Evolutionary conservation across 176 grass and related monocot genomes (phyloP), one percentile per base, ranked within the genome.

Genomic region (Calamus simplicifolius): DNA sequence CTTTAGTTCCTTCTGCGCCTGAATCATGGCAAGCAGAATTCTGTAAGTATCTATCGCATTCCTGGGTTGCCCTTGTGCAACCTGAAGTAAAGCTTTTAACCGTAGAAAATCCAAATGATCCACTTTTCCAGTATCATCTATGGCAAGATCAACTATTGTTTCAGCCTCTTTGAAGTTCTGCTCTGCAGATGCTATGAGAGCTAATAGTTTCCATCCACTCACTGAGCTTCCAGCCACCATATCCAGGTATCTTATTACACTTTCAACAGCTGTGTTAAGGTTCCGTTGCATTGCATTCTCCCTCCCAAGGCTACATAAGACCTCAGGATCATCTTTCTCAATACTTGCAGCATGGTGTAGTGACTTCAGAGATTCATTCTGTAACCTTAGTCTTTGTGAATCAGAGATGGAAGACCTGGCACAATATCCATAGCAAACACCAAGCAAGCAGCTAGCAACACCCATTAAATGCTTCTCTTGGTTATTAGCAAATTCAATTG

Each of bases 241-340:
- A 52, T 88, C 79, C 54, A 98, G 79, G 72, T 86, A 98, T 48
- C 69, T 84, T 23, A 67, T 76, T 57, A 73, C 79, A 83, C 78
- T 78, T 71, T 98, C 81, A 73, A 83, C 68, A 55, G 93, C 88
- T 54, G 79, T 66, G 65, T 83, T 88, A 76, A 87, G 88, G 67
- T 92, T 98, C 27, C 79, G 71, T 68, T 98, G 88, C 81, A 92
- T 73, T 52, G 81, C 78, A 75, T 87, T 89, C 73, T 98, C 93
- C 65, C 81, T 88, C 66, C 80, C 85, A 56, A 92, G 81, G 64
- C 87, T 98, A 63, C 80, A 85, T 59, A 92, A 53, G 62, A 92
- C 86, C 70, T 92, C 84, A 65, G 93, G 85, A 80, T 73, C 83
- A 72, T 85, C 26, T 57, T 79, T 82, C 13, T 75, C 83, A 31